Evolutionary conservation across 495 filamentous ascomycete genomes (phyloP).

Genomic region (Podospora tetraspora): DNA sequence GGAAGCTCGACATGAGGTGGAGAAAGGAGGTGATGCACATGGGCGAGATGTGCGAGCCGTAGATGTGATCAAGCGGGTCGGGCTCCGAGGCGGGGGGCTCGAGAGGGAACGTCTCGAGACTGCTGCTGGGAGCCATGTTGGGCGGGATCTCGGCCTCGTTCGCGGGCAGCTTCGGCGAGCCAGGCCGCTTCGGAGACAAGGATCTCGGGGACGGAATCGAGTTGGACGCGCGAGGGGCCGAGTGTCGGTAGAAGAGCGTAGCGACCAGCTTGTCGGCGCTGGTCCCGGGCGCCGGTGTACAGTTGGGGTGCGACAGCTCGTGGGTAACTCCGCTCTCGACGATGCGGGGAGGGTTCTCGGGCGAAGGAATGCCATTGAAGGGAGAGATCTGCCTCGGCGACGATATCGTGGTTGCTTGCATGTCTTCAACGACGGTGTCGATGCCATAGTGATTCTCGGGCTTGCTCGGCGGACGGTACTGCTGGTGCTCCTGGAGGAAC

Average conservation of each 20-base stretch:
- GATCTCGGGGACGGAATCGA: constrained; percentile 30
- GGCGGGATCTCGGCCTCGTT: constrained; percentile 42
- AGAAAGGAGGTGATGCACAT: constrained; percentile 79
- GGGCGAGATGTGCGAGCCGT: constrained; percentile 71
- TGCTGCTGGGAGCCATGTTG: constrained; percentile 58
- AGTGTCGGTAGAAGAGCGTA: constrained; percentile 64
- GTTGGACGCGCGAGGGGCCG: constrained; percentile 27
- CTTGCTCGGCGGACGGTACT: constrained; percentile 60
- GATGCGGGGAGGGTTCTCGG: constrained; percentile 47
- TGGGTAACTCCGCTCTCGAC: constrained; percentile 54
- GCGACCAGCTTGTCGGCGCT: constrained; percentile 51
- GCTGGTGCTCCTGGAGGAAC: constrained; percentile 67
- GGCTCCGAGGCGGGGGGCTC: constrained; percentile 59
- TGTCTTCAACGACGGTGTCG: constrained; percentile 50
- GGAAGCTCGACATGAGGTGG: constrained; percentile 65
- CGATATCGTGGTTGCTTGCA: constrained; percentile 31
- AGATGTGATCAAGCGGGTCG: constrained; percentile 68
- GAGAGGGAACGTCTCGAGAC: constrained; percentile 64
- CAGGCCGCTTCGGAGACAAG: constrained; percentile 20
- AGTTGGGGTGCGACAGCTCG: constrained; percentile 52
- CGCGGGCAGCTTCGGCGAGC: constrained; percentile 24
- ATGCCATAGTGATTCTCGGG: constrained; percentile 49
- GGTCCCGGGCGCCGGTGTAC: constrained; percentile 42
- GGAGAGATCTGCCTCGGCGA: constrained; percentile 35
- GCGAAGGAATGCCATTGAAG: constrained; percentile 50